phyloP scores from a whole-genome alignment of 257 asterid genomes.

The Plantago elongata region DNA sequence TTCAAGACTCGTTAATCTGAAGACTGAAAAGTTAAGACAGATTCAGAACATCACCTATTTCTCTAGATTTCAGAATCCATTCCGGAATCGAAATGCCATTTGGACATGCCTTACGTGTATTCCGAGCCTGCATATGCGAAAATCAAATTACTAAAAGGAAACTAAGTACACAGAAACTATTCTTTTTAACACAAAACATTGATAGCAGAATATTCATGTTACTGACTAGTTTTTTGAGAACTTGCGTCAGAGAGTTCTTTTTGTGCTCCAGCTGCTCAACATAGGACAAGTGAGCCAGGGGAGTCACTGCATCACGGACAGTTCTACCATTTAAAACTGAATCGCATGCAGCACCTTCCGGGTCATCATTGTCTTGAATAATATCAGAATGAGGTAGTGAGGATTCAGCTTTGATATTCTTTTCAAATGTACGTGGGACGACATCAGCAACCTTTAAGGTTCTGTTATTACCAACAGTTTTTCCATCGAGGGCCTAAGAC shows the following conservation, averaged over 20 bases:
- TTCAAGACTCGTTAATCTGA: neutral
- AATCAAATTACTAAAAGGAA: slow-evolving; percentile 10
- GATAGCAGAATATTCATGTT: slow-evolving; percentile 5
- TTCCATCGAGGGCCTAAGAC: slow-evolving; percentile 76
- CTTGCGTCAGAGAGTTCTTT: slow-evolving; percentile 58
- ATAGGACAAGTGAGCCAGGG: slow-evolving; percentile 92
- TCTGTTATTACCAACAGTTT: slow-evolving; percentile 63
- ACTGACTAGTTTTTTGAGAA: slow-evolving; percentile 76
- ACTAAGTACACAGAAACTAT: neutral
- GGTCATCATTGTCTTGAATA: slow-evolving; percentile 26
- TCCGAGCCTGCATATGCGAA: slow-evolving; percentile 62
- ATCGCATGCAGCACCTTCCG: slow-evolving; percentile 33
- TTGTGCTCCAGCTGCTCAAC: slow-evolving; percentile 82
- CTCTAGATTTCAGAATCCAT: slow-evolving; percentile 82
- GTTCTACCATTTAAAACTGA: slow-evolving; percentile 49
- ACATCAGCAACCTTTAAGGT: slow-evolving; percentile 70
- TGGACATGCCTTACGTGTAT: slow-evolving; percentile 93
- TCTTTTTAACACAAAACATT: neutral
- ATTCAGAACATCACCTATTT: slow-evolving; percentile 59
- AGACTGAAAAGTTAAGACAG: slow-evolving; percentile 1
- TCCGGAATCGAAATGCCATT: slow-evolving; percentile 78
- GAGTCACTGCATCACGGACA: slow-evolving; percentile 86
- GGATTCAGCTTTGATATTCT: slow-evolving; percentile 35
- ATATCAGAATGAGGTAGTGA: slow-evolving; percentile 18
- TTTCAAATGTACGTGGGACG: slow-evolving; percentile 69